phyloP scores from a whole-genome alignment of 2,329 filamentous ascomycete genomes.

The Dothiorella sarmentorum region DNA sequence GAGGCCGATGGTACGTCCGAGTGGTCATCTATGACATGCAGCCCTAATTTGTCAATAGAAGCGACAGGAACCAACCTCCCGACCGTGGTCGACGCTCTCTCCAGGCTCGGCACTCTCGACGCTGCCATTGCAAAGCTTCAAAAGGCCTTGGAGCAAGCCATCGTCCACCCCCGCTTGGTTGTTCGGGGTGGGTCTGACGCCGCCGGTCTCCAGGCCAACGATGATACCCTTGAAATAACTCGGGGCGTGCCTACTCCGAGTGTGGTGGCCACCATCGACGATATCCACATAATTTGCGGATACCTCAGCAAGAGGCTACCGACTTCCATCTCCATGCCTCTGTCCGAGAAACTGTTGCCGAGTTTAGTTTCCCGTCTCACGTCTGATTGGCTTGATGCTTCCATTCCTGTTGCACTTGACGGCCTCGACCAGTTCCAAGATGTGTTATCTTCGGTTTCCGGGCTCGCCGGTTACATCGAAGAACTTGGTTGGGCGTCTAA shows the following conservation, averaged over 20 bases:
- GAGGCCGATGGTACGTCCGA: constrained; percentile 48
- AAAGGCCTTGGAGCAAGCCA: constrained; percentile 59
- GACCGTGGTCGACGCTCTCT: constrained; percentile 35
- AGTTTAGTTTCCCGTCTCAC: constrained; percentile 66
- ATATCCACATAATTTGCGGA: constrained; percentile 35
- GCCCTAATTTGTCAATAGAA: neutral
- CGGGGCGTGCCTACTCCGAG: constrained; percentile 29
- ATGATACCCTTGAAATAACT: constrained; percentile 33
- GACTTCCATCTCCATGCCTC: constrained; percentile 44
- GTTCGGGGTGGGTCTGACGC: constrained; percentile 34
- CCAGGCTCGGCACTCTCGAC: constrained; percentile 40
- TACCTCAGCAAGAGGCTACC: constrained; percentile 54
- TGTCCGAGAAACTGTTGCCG: constrained; percentile 70
- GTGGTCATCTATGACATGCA: neutral
- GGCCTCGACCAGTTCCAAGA: constrained; percentile 70
- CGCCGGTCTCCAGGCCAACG: constrained; percentile 31
- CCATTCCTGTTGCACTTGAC: constrained; percentile 70
- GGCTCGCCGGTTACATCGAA: constrained; percentile 63
- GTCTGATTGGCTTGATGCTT: constrained; percentile 68
- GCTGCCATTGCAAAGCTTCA: constrained; percentile 57
- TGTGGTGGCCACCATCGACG: constrained; percentile 30
- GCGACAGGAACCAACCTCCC: constrained; percentile 29
- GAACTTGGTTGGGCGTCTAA: constrained; percentile 59
- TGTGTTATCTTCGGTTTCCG: constrained; percentile 60
- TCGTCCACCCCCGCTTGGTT: constrained; percentile 59